Conservation (phyloP, 108 stramenopile genomes). For the Mayamaea pseudoterrestris region DNA sequence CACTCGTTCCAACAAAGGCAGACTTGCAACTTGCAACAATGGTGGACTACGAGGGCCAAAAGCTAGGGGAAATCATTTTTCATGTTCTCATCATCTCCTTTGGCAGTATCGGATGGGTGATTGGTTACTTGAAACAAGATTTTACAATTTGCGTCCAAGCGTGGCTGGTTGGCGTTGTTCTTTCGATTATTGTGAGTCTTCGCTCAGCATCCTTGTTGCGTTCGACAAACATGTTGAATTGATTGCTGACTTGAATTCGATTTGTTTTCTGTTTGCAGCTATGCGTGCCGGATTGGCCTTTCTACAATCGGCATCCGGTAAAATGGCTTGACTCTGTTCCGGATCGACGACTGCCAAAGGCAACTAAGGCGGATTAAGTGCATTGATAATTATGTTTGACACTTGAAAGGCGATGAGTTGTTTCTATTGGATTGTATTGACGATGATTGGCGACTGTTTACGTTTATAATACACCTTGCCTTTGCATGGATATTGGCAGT, state of each 20-base stretch:
- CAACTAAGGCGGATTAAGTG: too few relatives aligned
- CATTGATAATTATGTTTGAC: too few relatives aligned
- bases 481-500: too few relatives aligned
- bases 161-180: constrained; percentile 66
- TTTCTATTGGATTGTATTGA: too few relatives aligned
- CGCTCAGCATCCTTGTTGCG: too few relatives aligned
- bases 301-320: constrained; percentile 78
- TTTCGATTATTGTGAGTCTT: constrained; percentile 52
- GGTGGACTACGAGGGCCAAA: constrained; percentile 88
- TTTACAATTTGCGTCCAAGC: constrained; percentile 74
- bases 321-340: constrained; percentile 83
- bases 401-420: too few relatives aligned
- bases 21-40: constrained; percentile 9
- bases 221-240: not conserved
- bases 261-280: constrained; percentile 18
- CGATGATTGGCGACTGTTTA: too few relatives aligned
- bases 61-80: constrained; percentile 69
- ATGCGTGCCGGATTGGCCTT: constrained; percentile 87
- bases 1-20: constrained; percentile 1
- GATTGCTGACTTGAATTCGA: constrained; percentile 3
- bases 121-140: constrained; percentile 77
- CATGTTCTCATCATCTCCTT: constrained; percentile 72
- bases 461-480: too few relatives aligned
- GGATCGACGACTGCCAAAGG: constrained; percentile 39
- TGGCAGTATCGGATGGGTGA: constrained; percentile 78